Evolutionary conservation across 2,329 filamentous ascomycete species (phyloP), one percentile per base, ranked within the genome.

Genomic region (Colletotrichum theobromicola): DNA sequence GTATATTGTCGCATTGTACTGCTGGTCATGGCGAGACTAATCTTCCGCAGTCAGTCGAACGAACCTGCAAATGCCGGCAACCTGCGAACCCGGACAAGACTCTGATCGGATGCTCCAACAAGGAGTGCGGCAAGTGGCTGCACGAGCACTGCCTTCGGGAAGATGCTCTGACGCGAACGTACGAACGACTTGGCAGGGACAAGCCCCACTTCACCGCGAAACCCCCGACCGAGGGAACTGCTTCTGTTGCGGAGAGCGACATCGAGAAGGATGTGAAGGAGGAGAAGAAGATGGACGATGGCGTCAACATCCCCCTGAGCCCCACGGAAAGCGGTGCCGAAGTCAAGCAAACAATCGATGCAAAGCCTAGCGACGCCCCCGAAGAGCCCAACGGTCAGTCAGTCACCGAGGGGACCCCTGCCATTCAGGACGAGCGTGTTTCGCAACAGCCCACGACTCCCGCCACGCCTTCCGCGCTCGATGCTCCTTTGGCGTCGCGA

Each of bases 21-120:
- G 46, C 26, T 42, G 21, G 28, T 21, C 13, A 28, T 21, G 18
- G 53, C 32, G 21, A 37, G 21, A 69, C 74, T 77, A 63, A 76
- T 4, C 30, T 24, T 34, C n/a, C 34, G 13, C 72, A 91, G 89
- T 85, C 87, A n/a, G 87, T 90, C 65, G 85, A 90, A 57, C 82
- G 86, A 4, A 86, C 89, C 66, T 93, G 92, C 82, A 88, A 87
- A 78, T 93, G 92, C 82, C 85, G 87, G 74, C 86, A 86, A 7
- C 91, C 91, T 53, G 90, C 90, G 77, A 92, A 93, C 75, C 91
- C 91, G 28, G 91, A 93, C 76, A 90, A 89, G 77, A 86, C 87
- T 26, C 82, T 93, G 50, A 86, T 92, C 63, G 89, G 90, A 70
- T 93, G 91, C 81, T 88, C 87, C 12, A 88, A 87, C 73, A 79